Conservation (phyloP, 2,329 filamentous ascomycete species). For the Fusarium solani-melongenae region DNA sequence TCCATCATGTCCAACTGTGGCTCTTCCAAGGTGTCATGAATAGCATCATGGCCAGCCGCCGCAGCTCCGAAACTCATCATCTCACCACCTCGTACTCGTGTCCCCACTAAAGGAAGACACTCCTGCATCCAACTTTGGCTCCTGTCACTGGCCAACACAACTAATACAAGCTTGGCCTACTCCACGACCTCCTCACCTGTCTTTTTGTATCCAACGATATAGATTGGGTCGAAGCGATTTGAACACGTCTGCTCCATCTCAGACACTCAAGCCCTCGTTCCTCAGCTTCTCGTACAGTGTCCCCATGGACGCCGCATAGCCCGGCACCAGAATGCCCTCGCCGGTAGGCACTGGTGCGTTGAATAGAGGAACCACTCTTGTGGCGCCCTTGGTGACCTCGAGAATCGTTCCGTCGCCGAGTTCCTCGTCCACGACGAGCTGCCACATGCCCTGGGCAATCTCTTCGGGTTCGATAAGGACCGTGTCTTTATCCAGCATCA, state of each 20-base stretch:
- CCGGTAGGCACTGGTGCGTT: conserved; percentile 41
- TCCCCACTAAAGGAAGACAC: background rate
- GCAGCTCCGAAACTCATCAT: background rate
- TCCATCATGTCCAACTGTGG: background rate
- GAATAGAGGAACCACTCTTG: conserved; percentile 45
- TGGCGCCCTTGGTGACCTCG: conserved; percentile 42
- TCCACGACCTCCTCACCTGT: background rate
- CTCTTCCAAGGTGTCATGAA: background rate
- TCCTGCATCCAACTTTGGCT: background rate
- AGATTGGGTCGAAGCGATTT: background rate
- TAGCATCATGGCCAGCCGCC: background rate
- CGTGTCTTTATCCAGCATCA: conserved; percentile 40
- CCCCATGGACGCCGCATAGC: conserved; percentile 36
- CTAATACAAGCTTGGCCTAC: conserved; percentile 2
- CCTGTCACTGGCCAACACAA: background rate
- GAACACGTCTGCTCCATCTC: background rate
- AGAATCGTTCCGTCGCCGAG: conserved; percentile 48
- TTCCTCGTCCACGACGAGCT: conserved; percentile 39
- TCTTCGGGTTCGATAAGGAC: conserved; percentile 46
- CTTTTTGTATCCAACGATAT: background rate
- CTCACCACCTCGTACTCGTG: background rate
- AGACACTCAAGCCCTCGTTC: conserved; percentile 37
- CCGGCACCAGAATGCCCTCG: conserved; percentile 35
- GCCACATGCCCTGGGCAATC: conserved; percentile 47
- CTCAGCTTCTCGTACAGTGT: conserved; percentile 38